phyloP scores from a whole-genome alignment of 2,329 filamentous ascomycete species.

The Arthrobotrys megalospora region DNA sequence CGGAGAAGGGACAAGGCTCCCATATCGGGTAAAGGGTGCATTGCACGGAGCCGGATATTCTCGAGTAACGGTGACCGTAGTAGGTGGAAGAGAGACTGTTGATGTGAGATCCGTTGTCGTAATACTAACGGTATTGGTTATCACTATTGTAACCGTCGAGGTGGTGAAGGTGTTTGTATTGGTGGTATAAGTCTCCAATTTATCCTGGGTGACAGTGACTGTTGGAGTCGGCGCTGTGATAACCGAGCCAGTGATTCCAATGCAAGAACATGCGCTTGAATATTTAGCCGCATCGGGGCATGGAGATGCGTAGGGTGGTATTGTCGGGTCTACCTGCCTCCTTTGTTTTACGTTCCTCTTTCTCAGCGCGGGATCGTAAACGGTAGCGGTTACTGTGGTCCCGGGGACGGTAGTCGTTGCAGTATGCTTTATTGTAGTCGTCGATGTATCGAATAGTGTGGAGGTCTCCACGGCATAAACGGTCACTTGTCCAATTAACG shows the following conservation, averaged over 20 bases:
- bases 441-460: slow-evolving; percentile 8
- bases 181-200: slow-evolving; percentile 56
- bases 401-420: neutral
- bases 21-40: too few relatives aligned
- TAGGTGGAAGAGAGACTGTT: neutral
- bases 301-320: slow-evolving; percentile 64
- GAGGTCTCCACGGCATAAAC: neutral
- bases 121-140: slow-evolving; percentile 15
- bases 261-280: slow-evolving; percentile 65
- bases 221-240: slow-evolving; percentile 22
- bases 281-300: slow-evolving; percentile 63
- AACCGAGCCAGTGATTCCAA: slow-evolving; percentile 52
- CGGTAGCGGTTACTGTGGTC: neutral
- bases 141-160: neutral
- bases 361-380: slow-evolving; percentile 14
- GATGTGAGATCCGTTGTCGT: neutral
- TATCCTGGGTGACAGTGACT: slow-evolving; percentile 4
- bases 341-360: neutral
- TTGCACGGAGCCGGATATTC: neutral
- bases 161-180: slow-evolving; percentile 25
- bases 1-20: too few relatives aligned
- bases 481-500: neutral
- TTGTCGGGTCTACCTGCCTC: slow-evolving; percentile 6
- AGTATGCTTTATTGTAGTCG: neutral
- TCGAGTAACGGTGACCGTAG: neutral